Base-by-base conservation (phyloP, 2,329 filamentous ascomycete species). In the Penicillium sp. region DNA sequence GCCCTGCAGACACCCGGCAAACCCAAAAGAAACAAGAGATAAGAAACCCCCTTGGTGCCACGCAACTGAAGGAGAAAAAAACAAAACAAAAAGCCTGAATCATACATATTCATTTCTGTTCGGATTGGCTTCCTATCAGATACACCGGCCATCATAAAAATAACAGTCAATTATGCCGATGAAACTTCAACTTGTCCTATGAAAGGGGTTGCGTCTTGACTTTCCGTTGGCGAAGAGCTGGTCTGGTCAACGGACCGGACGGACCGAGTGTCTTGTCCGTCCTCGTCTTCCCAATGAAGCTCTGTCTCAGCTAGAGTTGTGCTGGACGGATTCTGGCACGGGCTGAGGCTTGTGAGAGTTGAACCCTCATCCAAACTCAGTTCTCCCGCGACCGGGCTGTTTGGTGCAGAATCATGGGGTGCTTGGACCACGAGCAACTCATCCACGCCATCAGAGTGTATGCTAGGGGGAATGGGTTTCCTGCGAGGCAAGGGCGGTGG, bases 341-440 rank as follows among this genome's bases (percentile, higher is more conserved):
- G 33, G 19, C 48, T 13, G 10, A 53, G 27, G 43, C 44, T 56
- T 16, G 53, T 39, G 5, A 50, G 44, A 11, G 35, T 54, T 2
- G 50, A 27, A 26, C 13, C 46, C n/a, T 60, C 60, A 10, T 63
- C 58, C n/a, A 54, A 49, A n/a, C 59, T 53, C 24, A 49, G 24
- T 9, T 68, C 62, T 3, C 70, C 70, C 29, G 65, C 55, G 4
- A 63, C 68, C 13, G 73, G 73, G 47, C 73, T 75, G 50, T 71
- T 71, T 7, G 73, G 74, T 58, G 84, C 81, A 4, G 86, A 89
- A 59, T 89, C 86, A 11, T 77, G 75, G 1, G 87, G 87, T 1
- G 86, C 87, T 56, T 84, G 83, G 13, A 90, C 86, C 16, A 90
- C 83, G 5, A 90, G 77, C 41, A 90, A 71, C 57, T 87, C 83